A percentile compares a stretch with the other conserved stretches of the same genome.
Conservation (phyloP, 768 basidiomycete species). For the Pisolithus microcarpus region DNA sequence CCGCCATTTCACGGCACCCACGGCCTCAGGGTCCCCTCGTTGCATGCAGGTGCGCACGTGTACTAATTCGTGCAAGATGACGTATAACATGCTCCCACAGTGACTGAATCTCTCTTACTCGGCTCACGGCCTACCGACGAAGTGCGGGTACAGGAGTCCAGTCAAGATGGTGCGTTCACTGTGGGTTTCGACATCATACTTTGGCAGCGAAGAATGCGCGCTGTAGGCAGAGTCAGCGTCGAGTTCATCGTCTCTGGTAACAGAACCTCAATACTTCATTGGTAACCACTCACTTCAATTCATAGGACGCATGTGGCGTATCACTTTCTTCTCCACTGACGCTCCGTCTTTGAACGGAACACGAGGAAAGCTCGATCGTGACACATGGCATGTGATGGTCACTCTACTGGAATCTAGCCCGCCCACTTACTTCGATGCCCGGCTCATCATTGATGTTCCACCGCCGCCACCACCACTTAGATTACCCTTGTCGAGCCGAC, state of each 20-base stretch:
- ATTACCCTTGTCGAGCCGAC: neutral
- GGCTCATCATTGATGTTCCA: slow-evolving; percentile 32
- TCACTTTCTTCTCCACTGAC: slow-evolving; percentile 15
- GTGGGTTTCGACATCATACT: slow-evolving; percentile 45
- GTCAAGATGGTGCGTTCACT: slow-evolving; percentile 42
- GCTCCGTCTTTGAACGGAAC: neutral
- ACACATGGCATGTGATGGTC: slow-evolving; percentile 39
- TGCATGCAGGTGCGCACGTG: slow-evolving; percentile 12
- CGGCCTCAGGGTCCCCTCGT: slow-evolving; percentile 11
- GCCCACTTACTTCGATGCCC: slow-evolving; percentile 45
- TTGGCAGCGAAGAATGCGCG: slow-evolving; percentile 65
- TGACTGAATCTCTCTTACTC: slow-evolving; percentile 40
- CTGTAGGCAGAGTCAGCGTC: slow-evolving; percentile 47
- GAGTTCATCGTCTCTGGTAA: slow-evolving; percentile 54
- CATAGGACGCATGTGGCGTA: slow-evolving; percentile 20
- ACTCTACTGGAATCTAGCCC: slow-evolving; percentile 45
- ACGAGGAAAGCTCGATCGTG: slow-evolving; percentile 6
- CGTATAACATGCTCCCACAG: slow-evolving; percentile 4
- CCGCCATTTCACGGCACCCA: slow-evolving; percentile 19
- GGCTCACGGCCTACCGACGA: slow-evolving; percentile 42
- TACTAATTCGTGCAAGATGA: neutral
- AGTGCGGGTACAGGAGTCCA: slow-evolving; percentile 43
- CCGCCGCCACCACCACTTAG: slow-evolving; percentile 1
- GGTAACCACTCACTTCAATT: neutral
- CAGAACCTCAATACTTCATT: neutral